A percentile compares a stretch with the other conserved stretches of the same genome.
Conservation (phyloP, 495 filamentous ascomycete species). For the Umbilicaria muhlenbergii region DNA sequence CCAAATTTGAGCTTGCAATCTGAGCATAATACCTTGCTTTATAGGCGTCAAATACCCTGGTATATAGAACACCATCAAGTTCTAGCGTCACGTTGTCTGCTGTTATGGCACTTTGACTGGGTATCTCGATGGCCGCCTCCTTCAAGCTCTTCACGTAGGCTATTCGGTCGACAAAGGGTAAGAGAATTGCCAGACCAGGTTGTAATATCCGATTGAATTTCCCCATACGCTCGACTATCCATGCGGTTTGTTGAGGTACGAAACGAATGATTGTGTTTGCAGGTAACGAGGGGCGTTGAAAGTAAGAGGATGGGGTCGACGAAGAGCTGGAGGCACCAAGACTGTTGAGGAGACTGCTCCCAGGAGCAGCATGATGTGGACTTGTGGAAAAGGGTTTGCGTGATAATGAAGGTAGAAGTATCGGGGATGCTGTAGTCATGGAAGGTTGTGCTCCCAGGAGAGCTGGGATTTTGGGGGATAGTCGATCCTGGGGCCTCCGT, state of each 20-base stretch:
- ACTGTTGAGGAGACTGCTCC: background rate
- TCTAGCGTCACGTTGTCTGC: conserved; percentile 97
- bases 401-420: background rate
- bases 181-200: conserved; percentile 75
- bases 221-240: conserved; percentile 99
- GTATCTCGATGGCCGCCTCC: conserved; percentile 90
- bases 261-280: conserved; percentile 93
- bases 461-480: background rate
- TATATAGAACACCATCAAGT: conserved; percentile 89
- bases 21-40: conserved; percentile 56
- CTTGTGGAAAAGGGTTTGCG: background rate
- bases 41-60: conserved; percentile 89
- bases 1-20: conserved; percentile 6
- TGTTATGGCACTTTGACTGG: conserved; percentile 90
- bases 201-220: conserved; percentile 86
- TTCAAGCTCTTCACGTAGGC: conserved; percentile 96
- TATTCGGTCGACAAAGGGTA: conserved; percentile 88
- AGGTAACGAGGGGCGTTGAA: conserved; percentile 50
- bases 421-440: background rate
- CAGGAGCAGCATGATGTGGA: background rate
- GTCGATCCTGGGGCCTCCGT: too few relatives aligned
- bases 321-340: background rate
- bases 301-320: conserved; percentile 33
- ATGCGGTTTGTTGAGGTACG: conserved; percentile 96
- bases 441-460: background rate